phyloP scores from a whole-genome alignment of 495 filamentous ascomycete species.

The Hypoxylon fragiforme region DNA sequence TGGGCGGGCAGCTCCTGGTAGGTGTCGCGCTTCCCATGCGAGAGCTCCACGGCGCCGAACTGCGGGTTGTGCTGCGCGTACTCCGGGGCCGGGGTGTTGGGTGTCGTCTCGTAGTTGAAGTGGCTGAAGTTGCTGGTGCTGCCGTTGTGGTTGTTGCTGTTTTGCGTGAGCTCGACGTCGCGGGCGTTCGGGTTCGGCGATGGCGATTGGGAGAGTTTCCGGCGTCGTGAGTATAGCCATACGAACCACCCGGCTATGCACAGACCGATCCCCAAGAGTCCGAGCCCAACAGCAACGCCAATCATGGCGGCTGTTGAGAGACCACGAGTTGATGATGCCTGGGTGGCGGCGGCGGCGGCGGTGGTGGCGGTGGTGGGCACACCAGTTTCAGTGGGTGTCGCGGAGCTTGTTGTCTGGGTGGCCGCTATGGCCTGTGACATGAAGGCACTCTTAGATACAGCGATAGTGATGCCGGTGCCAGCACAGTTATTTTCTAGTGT shows the following conservation, averaged over 20 bases:
- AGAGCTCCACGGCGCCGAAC: constrained; percentile 19
- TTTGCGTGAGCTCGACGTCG: constrained; percentile 26
- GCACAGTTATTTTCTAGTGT: constrained; percentile 45
- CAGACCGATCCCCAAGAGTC: constrained; percentile 1
- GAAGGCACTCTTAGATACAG: constrained; percentile 34
- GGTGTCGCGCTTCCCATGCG: neutral
- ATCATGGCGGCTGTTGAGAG: constrained; percentile 21
- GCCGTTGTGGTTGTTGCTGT: neutral
- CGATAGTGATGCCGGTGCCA: constrained; percentile 36
- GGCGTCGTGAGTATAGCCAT: constrained; percentile 30
- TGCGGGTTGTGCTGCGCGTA: constrained; percentile 34
- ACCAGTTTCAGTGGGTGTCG: constrained; percentile 4
- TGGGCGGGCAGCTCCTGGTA: constrained; percentile 3
- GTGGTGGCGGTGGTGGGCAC: neutral
- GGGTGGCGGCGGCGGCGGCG: neutral
- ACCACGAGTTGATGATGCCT: constrained; percentile 20
- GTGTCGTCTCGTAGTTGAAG: neutral
- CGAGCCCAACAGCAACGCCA: constrained; percentile 18
- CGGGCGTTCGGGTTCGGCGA: neutral
- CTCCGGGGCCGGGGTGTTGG: neutral
- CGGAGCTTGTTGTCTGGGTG: constrained; percentile 37
- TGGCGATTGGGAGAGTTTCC: neutral
- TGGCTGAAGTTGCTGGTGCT: neutral
- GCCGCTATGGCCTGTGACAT: constrained; percentile 32
- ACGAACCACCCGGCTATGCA: constrained; percentile 29